Evolutionary conservation across 306 rosid genomes (phyloP), one percentile per base, ranked within the genome.

Genomic region (Astragalus membranaceus): DNA sequence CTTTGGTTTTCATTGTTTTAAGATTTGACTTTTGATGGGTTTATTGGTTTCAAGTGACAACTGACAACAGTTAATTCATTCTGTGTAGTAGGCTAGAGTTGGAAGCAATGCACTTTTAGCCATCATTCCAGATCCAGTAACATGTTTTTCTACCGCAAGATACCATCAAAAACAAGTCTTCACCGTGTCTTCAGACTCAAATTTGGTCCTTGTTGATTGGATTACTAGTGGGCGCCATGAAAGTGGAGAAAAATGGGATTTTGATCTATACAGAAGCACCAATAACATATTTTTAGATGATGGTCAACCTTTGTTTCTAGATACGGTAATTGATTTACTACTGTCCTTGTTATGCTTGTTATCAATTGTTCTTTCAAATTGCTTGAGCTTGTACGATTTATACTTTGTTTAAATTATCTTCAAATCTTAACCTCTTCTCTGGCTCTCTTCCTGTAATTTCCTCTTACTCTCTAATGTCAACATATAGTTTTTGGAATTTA

Each of bases 61-160:
- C 56, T 80, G 68, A 86, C 78, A 64, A 46, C 29, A 13, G 67
- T 69, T 67, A 60, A 67, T 64, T 82, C 47, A 17, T 73, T 54
- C 77, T 33, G 6, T 80, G 85, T 86, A 79, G 85, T 84, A 93
- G 97, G 96, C 98, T 65, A 85, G 78, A 75, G 77, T 94, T 55
- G 96, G 97, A 72, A 81, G 87, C 60, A 64, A 83, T 72, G 92
- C 97, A 4, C 86, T 90, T 65, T 83, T 94, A 80, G 94, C 89
- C 37, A 78, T 94, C 26, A 78, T 94, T 78, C 97, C 97, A 11
- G 96, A 94, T 86, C 98, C 98, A 0, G 98, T 94, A 15, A 94
- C 97, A n/a, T 94, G 98, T 74, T 94, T 94, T 74, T 86, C 98
- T 67, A 85, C 93, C 0, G 98, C 97, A 74, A 88, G 94, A 68